A percentile compares a stretch with the other conserved stretches of the same genome.
Conservation (phyloP, 108 stramenopile genomes). For the Nitzschia inconspicua region DNA sequence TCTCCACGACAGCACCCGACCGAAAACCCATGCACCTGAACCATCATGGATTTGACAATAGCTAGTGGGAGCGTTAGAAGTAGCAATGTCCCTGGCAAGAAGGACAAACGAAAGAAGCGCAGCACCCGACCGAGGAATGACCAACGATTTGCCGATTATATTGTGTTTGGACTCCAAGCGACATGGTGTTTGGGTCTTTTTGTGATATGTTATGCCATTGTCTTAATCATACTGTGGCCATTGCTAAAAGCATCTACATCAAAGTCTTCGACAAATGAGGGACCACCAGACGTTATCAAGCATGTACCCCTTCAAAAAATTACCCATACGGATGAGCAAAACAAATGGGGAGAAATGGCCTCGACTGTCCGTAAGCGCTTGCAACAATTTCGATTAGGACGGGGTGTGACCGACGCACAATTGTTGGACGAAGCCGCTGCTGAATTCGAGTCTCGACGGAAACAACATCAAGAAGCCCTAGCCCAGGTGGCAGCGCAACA, state of each 20-base stretch:
- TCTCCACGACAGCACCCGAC: too few relatives aligned
- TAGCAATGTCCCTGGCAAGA: too few relatives aligned
- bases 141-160: constrained; percentile 42
- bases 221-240: constrained; percentile 35
- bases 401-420: constrained; percentile 34
- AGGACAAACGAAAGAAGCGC: too few relatives aligned
- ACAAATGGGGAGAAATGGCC: constrained; percentile 26
- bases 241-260: constrained; percentile 22
- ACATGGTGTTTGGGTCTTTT: constrained; percentile 42
- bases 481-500: background rate
- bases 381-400: constrained; percentile 21
- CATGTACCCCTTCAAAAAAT: constrained; percentile 25
- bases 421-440: constrained; percentile 33
- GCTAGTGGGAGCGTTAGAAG: too few relatives aligned
- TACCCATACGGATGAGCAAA: constrained; percentile 5
- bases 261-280: constrained; percentile 1
- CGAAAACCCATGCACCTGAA: too few relatives aligned
- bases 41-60: too few relatives aligned
- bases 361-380: constrained; percentile 24
- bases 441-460: constrained; percentile 30
- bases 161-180: constrained; percentile 36
- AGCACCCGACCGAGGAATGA: background rate
- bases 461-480: constrained; percentile 2
- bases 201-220: constrained; percentile 32
- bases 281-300: constrained; percentile 16